Percentiles rank a stretch among this genome's conserved stretches.
Conservation (phyloP, 2,329 filamentous ascomycete species). For the Rugonectria rugulosa region DNA sequence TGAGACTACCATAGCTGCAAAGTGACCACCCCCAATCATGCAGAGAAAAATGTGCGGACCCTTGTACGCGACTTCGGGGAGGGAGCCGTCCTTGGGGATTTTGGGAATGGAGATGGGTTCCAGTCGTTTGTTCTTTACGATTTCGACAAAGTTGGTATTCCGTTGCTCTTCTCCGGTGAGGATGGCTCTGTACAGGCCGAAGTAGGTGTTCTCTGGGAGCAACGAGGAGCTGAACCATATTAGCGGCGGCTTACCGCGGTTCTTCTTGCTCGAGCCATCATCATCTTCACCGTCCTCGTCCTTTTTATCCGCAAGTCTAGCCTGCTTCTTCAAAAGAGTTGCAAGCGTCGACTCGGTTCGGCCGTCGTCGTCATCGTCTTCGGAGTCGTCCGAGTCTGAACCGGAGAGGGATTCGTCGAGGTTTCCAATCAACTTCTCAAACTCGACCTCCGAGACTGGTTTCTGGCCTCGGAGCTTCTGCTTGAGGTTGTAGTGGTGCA, state of each 20-base stretch:
- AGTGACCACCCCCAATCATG: constrained; percentile 98
- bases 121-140: constrained; percentile 80
- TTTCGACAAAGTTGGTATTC: constrained; percentile 67
- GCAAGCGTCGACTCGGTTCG: constrained; percentile 75
- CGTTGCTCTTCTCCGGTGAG: constrained; percentile 77
- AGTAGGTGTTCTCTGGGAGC: constrained; percentile 78
- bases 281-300: constrained; percentile 54
- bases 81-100: constrained; percentile 64
- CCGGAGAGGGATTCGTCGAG: constrained; percentile 93
- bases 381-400: constrained; percentile 76
- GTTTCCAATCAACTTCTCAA: constrained; percentile 84
- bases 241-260: constrained; percentile 74
- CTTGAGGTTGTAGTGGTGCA: constrained; percentile 95
- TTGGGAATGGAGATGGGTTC: constrained; percentile 64
- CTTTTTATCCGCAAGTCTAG: constrained; percentile 68
- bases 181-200: constrained; percentile 86
- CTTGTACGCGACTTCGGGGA: constrained; percentile 64
- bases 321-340: constrained; percentile 82
- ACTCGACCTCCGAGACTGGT: constrained; percentile 80
- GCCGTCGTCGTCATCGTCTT: constrained; percentile 67
- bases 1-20: constrained; percentile 94
- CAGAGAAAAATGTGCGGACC: constrained; percentile 93
- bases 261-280: constrained; percentile 54
- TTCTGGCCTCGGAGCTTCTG: constrained; percentile 80
- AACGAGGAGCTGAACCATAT: constrained; percentile 84